Percentiles rank a stretch among this genome's conserved stretches.
phyloP scores from a whole-genome alignment of 169 alveolate species.

The Plasmodium malariae region DNA sequence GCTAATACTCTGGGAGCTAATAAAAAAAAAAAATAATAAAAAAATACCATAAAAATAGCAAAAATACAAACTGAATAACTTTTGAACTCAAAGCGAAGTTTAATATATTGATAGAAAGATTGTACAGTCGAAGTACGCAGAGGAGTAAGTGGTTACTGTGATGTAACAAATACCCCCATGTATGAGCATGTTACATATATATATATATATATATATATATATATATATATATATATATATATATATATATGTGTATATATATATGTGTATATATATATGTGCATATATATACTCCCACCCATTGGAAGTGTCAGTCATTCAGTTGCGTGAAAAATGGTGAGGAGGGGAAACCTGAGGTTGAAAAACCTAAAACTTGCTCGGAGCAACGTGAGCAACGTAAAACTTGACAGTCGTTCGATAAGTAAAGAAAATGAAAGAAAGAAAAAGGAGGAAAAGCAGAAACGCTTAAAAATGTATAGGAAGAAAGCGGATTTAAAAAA shows the following conservation, averaged over 20 bases:
- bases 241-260: neutral
- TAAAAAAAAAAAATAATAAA: too few relatives aligned
- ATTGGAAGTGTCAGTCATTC: neutral
- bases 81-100: too few relatives aligned
- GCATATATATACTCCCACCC: neutral
- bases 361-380: slow-evolving; percentile 22
- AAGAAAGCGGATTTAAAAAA: slow-evolving; percentile 53
- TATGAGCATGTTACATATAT: neutral
- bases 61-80: too few relatives aligned
- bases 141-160: too few relatives aligned
- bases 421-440: slow-evolving; percentile 17
- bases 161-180: too few relatives aligned
- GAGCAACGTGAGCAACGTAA: slow-evolving; percentile 46
- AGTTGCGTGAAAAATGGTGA: slow-evolving; percentile 20
- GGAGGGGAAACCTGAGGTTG: slow-evolving; percentile 39
- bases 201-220: slow-evolving; percentile 4
- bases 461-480: slow-evolving; percentile 68
- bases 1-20: too few relatives aligned
- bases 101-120: too few relatives aligned
- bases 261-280: neutral
- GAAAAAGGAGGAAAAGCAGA: slow-evolving; percentile 48
- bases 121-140: too few relatives aligned
- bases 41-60: too few relatives aligned
- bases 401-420: slow-evolving; percentile 16
- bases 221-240: neutral